Conservation (phyloP, 805 yeast species). For the Kluyveromyces aestuarii region DNA sequence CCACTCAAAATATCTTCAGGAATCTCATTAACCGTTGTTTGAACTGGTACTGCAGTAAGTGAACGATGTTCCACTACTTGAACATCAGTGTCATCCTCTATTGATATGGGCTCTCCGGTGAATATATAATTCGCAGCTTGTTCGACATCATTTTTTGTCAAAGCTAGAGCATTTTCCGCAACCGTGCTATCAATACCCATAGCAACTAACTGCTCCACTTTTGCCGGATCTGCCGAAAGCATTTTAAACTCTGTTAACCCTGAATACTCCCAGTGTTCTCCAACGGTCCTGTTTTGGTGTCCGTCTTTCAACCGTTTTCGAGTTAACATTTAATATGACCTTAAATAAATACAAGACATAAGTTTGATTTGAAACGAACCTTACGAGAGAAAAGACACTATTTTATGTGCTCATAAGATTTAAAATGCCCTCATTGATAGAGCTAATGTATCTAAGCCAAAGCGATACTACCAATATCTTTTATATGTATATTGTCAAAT, state of each 20-base stretch:
- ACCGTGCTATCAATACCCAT: constrained; percentile 66
- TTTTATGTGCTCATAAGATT: too few relatives aligned
- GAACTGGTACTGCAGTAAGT: background rate
- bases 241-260: background rate
- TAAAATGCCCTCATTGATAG: too few relatives aligned
- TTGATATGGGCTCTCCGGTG: constrained; percentile 13
- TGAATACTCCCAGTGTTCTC: background rate
- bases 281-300: background rate
- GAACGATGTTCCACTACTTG: background rate
- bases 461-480: too few relatives aligned
- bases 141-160: constrained; percentile 48
- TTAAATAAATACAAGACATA: too few relatives aligned
- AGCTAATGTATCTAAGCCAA: too few relatives aligned
- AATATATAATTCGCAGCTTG: constrained; percentile 43
- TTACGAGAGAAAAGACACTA: too few relatives aligned
- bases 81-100: constrained; percentile 5
- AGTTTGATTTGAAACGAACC: too few relatives aligned
- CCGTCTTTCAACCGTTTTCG: too few relatives aligned
- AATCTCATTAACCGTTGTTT: background rate
- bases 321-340: too few relatives aligned
- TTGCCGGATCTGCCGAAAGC: background rate
- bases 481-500: too few relatives aligned
- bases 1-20: background rate
- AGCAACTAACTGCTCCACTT: constrained; percentile 37
- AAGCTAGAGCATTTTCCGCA: constrained; percentile 52